Conservation (phyloP, 1,284 basidiomycete species). For the Exobasidium rhododendri region DNA sequence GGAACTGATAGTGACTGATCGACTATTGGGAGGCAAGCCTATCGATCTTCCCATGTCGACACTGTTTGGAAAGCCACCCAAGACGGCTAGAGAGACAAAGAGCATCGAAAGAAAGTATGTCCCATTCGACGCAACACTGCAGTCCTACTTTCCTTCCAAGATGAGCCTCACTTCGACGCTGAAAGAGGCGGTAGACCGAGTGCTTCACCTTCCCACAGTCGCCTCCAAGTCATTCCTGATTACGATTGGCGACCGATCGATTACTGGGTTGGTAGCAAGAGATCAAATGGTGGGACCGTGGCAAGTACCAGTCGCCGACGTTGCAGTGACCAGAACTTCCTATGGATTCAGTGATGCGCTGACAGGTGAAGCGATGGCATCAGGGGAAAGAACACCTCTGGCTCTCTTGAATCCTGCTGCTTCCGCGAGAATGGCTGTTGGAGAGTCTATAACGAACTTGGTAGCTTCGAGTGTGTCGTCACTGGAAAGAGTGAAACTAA, state of each 20-base stretch:
- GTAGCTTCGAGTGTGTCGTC: conserved; percentile 74
- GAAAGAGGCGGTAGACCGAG: conserved; percentile 62
- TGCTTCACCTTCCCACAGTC: conserved; percentile 85
- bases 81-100: conserved; percentile 76
- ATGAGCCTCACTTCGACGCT: conserved; percentile 26
- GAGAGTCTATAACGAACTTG: conserved; percentile 87
- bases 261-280: conserved; percentile 89
- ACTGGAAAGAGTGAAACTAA: conserved; percentile 79
- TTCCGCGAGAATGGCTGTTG: conserved; percentile 92
- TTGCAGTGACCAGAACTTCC: conserved; percentile 89
- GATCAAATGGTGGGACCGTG: conserved; percentile 99
- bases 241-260: conserved; percentile 91
- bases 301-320: conserved; percentile 96
- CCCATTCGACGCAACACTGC: conserved; percentile 71
- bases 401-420: conserved; percentile 82
- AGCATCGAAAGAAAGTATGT: conserved; percentile 61
- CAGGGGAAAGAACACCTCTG: conserved; percentile 92
- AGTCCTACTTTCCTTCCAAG: conserved; percentile 62
- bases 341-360: conserved; percentile 78
- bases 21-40: conserved; percentile 73
- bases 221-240: conserved; percentile 96
- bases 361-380: conserved; percentile 89
- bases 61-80: conserved; percentile 92
- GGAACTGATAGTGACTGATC: conserved; percentile 82
- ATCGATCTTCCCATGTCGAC: conserved; percentile 91